Evolutionary conservation across 441 rosid genomes (phyloP).

Genomic region (Jatropha multifida): DNA sequence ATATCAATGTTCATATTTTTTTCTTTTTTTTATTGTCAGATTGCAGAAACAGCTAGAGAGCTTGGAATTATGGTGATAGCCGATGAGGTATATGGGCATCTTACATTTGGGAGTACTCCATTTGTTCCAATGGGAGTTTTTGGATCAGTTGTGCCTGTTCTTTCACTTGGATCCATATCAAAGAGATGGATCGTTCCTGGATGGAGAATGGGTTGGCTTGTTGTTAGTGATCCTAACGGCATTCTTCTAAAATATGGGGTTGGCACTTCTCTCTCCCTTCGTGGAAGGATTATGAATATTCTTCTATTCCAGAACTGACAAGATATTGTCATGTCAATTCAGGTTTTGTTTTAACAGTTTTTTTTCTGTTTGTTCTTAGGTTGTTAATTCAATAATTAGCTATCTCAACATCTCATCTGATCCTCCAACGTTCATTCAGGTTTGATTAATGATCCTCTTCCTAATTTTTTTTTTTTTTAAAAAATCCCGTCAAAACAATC

Average conservation of each 20-base stretch:
- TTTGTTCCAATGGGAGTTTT: conserved; percentile 63
- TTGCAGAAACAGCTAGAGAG: conserved; percentile 55
- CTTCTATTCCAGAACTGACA: neutral
- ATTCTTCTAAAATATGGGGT: conserved; percentile 46
- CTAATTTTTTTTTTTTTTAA: too few relatives aligned
- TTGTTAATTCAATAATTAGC: conserved; percentile 36
- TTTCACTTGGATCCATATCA: conserved; percentile 61
- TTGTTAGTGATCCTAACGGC: conserved; percentile 42
- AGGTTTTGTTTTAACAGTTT: neutral
- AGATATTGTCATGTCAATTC: too few relatives aligned
- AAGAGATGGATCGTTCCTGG: conserved; percentile 80
- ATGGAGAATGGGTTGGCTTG: conserved; percentile 72
- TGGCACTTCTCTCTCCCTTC: neutral
- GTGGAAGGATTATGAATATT: neutral
- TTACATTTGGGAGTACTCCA: conserved; percentile 47
- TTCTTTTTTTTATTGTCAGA: conserved; percentile 19
- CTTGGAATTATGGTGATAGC: conserved; percentile 67
- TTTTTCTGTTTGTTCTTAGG: conserved; percentile 20
- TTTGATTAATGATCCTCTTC: conserved; percentile 24
- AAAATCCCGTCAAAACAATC: neutral
- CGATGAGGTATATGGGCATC: conserved; percentile 64
- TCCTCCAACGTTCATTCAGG: conserved; percentile 68
- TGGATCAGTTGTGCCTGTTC: conserved; percentile 50
- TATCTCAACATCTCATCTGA: conserved; percentile 46
- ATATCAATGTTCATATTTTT: neutral